Base-by-base conservation (phyloP, 2,329 filamentous ascomycete species). In the Pseudogymnoascus sp. region DNA sequence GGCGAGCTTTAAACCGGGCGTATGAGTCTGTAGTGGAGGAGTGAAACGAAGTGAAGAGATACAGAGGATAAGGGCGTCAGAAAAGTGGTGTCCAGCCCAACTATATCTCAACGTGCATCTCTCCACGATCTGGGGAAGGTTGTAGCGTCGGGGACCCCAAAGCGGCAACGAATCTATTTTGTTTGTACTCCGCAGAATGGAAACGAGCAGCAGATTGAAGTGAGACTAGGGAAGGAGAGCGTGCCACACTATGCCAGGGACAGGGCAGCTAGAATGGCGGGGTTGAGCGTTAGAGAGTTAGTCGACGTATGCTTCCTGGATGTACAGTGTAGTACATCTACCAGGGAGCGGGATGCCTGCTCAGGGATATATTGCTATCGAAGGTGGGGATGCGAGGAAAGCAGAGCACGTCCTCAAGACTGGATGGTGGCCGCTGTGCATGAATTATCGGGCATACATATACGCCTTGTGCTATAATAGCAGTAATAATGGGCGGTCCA, bases 271-370 rank as follows among this genome's bases (percentile, higher is more conserved):
- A 52, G 45, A 23, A 52, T 52, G 26, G 45, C 45, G 45, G 45
- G 45, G 45, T 52, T 52, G 45, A 52, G 45, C 45, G 45, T 52
- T 52, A 52, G 45, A 52, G 23, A 52, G 45, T 52, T 52, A 52
- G 45, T 52, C 45, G 45, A 52, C 21, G 45, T 52, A 7, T 31
- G 45, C 45, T 52, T 31, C 26, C 45, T 52, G 8, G 45, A 52
- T 52, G 45, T 52, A 52, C 45, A 8, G 26, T 31, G 45, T 52
- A 31, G 39, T 43, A 43, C 45, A 31, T 52, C 45, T 11, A 31
- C 45, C 26, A 52, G 45, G 45, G 45, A 52, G 45, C 45, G 45
- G 45, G 26, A 52, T 52, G 45, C 45, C 45, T 52, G 45, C n/a
- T 31, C 23, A 31, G 14, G 45, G 26, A 52, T 52, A 52, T 52